Evolutionary conservation across 345 rosid genomes (phyloP).

Genomic region (Euclidium syriacum): DNA sequence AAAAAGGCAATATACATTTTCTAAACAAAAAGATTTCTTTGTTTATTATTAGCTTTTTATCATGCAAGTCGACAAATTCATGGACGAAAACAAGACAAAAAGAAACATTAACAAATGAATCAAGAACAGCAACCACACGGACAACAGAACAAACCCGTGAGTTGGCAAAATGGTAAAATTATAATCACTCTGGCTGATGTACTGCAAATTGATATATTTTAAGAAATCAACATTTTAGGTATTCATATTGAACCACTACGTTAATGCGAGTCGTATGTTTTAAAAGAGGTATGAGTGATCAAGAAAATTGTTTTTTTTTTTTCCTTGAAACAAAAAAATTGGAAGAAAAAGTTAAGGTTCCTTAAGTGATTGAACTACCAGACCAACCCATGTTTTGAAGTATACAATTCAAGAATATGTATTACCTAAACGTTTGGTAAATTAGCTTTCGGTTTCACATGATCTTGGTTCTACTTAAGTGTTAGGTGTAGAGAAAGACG

Average conservation of each 20-base stretch:
- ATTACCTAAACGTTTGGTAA: conserved; percentile 14
- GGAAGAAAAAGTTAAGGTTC: background rate
- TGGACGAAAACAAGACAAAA: background rate
- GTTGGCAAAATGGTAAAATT: conserved; percentile 15
- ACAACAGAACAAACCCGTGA: conserved; percentile 25
- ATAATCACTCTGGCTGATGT: background rate
- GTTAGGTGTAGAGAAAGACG: background rate
- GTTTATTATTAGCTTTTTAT: background rate
- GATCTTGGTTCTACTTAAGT: conserved; percentile 1
- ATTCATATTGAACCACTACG: background rate
- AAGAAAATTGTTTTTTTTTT: no score
- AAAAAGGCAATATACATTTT: conserved; percentile 8
- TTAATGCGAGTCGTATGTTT: no score
- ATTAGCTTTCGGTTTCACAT: conserved; percentile 7
- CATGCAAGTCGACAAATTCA: conserved; percentile 1
- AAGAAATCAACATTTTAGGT: background rate
- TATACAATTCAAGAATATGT: background rate
- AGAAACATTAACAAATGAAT: conserved; percentile 3
- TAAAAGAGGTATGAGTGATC: no score
- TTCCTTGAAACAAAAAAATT: no score
- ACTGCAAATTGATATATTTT: background rate
- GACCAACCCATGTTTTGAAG: conserved; percentile 20
- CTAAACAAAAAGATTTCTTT: background rate
- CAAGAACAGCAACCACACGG: conserved; percentile 15
- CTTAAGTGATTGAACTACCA: background rate